These are phyloP conservation scores for Globisporangium spinosum DNA, from an alignment of 352 stramenopile genomes.

Conservation along the genomic window DNA sequence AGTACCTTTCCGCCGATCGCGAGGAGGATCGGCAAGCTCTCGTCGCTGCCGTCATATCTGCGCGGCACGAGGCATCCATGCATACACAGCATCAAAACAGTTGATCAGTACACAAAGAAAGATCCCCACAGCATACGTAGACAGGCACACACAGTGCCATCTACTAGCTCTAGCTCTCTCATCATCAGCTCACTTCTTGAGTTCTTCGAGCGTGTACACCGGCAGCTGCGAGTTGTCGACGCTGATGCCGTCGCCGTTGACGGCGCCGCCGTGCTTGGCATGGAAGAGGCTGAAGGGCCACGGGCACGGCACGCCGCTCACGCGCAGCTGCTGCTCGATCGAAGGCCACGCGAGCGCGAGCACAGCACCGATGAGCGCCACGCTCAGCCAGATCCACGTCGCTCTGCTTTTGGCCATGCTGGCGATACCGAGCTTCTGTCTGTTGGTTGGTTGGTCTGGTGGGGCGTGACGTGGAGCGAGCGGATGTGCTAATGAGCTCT, in stretches of 20 bases:
- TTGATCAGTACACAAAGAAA: neutral
- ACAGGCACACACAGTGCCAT: neutral
- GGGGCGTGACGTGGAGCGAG: neutral
- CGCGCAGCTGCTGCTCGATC: conserved; percentile 63
- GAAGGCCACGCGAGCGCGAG: conserved; percentile 64
- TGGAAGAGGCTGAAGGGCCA: conserved; percentile 62
- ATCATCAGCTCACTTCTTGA: conserved; percentile 39
- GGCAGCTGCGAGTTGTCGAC: conserved; percentile 26
- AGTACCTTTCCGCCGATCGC: conserved; percentile 68
- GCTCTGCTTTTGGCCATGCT: conserved; percentile 29
- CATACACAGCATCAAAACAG: conserved; percentile 10
- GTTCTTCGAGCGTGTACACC: conserved; percentile 62
- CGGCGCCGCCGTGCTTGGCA: conserved; percentile 16
- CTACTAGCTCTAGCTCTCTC: neutral
- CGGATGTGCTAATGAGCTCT: conserved; percentile 1
- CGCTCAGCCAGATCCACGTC: conserved; percentile 39
- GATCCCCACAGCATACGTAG: neutral
- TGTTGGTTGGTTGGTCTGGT: neutral
- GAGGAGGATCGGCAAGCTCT: conserved; percentile 59
- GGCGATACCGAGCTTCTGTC: neutral
- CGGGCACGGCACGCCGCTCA: conserved; percentile 50
- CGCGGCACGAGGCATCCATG: conserved; percentile 8
- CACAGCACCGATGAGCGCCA: conserved; percentile 51
- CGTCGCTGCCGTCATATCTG: conserved; percentile 67
- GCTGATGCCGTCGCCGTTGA: conserved; percentile 16